A percentile compares a stretch with the other conserved stretches of the same genome.
These are phyloP conservation scores for Physaria fendleri DNA, from an alignment of 345 rosid species.

Conservation along the genomic window DNA sequence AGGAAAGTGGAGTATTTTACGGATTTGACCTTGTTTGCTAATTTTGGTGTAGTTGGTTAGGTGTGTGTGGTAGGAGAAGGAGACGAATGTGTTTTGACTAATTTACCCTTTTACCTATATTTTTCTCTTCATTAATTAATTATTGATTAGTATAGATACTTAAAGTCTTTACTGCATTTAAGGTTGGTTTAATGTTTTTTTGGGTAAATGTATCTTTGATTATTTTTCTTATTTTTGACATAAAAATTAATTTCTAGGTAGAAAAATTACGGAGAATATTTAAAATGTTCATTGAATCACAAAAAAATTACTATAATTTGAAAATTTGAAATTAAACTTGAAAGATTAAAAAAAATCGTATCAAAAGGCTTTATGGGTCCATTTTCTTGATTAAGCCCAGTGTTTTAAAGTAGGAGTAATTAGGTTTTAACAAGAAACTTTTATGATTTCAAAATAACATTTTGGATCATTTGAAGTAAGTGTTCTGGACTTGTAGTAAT, in stretches of 20 bases:
- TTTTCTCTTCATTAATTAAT: neutral
- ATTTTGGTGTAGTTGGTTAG: constrained; percentile 28
- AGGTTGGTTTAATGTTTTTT: too few relatives aligned
- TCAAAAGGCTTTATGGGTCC: neutral
- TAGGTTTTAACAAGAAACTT: neutral
- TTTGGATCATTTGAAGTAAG: too few relatives aligned
- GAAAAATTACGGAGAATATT: neutral
- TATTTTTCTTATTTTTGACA: neutral
- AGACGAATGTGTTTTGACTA: neutral
- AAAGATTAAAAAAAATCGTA: neutral
- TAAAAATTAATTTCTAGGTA: neutral
- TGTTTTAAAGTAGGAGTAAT: neutral
- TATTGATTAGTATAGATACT: neutral
- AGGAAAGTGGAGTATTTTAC: constrained; percentile 4
- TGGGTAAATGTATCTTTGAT: neutral
- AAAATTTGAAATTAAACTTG: neutral
- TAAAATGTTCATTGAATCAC: neutral
- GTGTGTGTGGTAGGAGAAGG: constrained; percentile 25
- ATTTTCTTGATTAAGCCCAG: neutral
- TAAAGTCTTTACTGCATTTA: neutral
- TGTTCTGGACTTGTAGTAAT: too few relatives aligned
- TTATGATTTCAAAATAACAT: too few relatives aligned
- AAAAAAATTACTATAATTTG: neutral
- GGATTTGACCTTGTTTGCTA: constrained; percentile 23
- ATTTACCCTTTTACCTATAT: neutral